Conservation (phyloP, 495 filamentous ascomycete genomes). For the Neurospora sp. region DNA sequence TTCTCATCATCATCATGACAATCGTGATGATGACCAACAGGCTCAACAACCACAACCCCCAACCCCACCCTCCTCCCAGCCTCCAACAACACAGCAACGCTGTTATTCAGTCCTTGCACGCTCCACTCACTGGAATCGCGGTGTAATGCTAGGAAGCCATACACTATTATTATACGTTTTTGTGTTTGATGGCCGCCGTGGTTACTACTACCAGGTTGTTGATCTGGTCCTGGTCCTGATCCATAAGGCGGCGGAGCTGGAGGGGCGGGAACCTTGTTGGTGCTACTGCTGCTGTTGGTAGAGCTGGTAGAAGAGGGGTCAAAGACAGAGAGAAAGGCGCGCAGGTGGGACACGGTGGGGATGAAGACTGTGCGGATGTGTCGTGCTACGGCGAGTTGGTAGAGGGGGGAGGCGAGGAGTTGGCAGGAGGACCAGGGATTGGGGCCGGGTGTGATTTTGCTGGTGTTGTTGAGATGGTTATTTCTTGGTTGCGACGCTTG, state of each 20-base stretch:
- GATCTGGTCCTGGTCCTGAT: too few species aligned
- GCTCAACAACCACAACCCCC: constrained; percentile 25
- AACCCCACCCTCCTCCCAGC: constrained; percentile 37
- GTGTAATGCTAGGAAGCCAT: constrained; percentile 60
- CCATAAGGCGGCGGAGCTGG: not conserved
- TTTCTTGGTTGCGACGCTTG: not conserved
- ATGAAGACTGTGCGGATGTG: constrained; percentile 60
- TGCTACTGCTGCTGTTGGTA: constrained; percentile 13
- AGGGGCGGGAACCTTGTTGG: constrained; percentile 15
- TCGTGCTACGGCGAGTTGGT: constrained; percentile 56
- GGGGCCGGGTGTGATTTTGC: not conserved
- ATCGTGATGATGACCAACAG: too few species aligned
- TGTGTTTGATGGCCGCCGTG: not conserved
- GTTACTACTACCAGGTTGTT: too few species aligned
- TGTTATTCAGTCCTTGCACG: constrained; percentile 68
- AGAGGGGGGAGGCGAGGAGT: constrained; percentile 54
- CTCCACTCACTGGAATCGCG: constrained; percentile 69
- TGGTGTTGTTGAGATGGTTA: not conserved
- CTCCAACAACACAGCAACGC: constrained; percentile 58
- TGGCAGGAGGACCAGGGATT: not conserved
- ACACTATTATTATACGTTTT: constrained; percentile 43
- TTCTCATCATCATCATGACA: too few species aligned
- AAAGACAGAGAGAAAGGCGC: constrained; percentile 59
- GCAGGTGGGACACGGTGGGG: constrained; percentile 63
- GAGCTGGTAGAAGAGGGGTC: not conserved